Conservation (phyloP, 352 stramenopile genomes). For the Phytopythium delawarense region DNA sequence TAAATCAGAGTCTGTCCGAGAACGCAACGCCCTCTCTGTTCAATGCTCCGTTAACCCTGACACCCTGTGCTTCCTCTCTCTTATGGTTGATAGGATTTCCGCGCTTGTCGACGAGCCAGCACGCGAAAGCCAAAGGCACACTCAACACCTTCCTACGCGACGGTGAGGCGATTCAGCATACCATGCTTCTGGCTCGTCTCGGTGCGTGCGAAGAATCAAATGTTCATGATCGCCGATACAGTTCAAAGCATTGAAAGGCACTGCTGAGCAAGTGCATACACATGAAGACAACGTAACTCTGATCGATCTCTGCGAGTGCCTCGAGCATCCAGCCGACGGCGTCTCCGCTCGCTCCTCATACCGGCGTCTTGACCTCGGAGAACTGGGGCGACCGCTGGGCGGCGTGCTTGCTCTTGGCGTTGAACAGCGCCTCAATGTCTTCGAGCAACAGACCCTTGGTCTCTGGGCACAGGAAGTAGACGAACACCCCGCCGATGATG, state of each 20-base stretch:
- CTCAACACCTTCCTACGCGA: no score
- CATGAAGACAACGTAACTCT: neutral
- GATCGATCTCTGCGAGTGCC: neutral
- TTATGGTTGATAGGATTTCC: no score
- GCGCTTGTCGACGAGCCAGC: no score
- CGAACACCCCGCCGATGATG: constrained; percentile 25
- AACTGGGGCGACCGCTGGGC: constrained; percentile 13
- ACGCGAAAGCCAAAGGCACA: no score
- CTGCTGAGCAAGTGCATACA: neutral
- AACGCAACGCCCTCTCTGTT: no score
- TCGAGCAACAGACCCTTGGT: constrained; percentile 28
- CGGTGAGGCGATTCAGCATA: no score
- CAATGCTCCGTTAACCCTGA: no score
- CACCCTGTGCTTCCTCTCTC: no score
- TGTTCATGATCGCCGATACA: no score
- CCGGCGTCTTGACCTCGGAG: constrained; percentile 24
- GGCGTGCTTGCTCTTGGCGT: constrained; percentile 12
- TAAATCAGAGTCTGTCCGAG: no score
- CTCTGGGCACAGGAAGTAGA: constrained; percentile 35
- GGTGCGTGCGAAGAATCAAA: no score
- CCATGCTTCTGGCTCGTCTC: no score
- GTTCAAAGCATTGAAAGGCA: neutral
- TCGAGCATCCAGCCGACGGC: neutral
- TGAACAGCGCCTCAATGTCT: constrained; percentile 28
- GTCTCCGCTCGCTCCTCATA: neutral